A percentile compares a stretch with the other conserved stretches of the same genome.
phyloP scores from a whole-genome alignment of 805 yeast genomes.

The Kodamaea kaohsiungensis region DNA sequence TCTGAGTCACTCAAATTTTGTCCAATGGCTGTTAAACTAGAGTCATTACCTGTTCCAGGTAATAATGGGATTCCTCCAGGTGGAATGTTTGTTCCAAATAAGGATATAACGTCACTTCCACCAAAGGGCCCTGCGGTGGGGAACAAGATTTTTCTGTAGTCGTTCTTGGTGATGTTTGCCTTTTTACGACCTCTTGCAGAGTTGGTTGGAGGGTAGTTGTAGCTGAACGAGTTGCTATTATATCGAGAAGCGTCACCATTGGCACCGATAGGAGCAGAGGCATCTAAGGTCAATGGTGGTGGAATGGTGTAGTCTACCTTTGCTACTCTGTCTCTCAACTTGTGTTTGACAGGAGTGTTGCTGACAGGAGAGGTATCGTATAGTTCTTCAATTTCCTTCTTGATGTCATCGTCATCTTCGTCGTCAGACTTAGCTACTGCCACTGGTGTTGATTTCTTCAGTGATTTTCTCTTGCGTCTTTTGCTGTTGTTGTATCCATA shows the following conservation, averaged over 20 bases:
- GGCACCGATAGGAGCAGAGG: not conserved
- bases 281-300: constrained; percentile 52
- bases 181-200: constrained; percentile 29
- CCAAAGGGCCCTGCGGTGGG: constrained; percentile 99
- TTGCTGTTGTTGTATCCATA: constrained; percentile 9
- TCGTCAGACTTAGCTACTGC: constrained; percentile 9
- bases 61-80: constrained; percentile 46
- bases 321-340: constrained; percentile 52
- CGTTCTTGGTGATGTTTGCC: constrained; percentile 42
- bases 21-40: constrained; percentile 33
- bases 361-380: constrained; percentile 62
- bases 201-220: constrained; percentile 19
- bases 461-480: constrained; percentile 14
- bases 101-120: constrained; percentile 86
- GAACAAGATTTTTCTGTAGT: constrained; percentile 65
- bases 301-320: constrained; percentile 76
- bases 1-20: constrained; percentile 51
- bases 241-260: not conserved
- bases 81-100: constrained; percentile 71
- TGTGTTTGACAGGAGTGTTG: constrained; percentile 41
- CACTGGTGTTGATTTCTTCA: constrained; percentile 2
- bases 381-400: constrained; percentile 66
- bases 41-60: constrained; percentile 30
- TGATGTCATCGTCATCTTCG: constrained; percentile 42
- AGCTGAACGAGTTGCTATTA: not conserved